Percentiles rank a stretch among this genome's conserved stretches.
Conservation (phyloP, 2,329 filamentous ascomycete genomes). For the Aspergillus caelatus region DNA sequence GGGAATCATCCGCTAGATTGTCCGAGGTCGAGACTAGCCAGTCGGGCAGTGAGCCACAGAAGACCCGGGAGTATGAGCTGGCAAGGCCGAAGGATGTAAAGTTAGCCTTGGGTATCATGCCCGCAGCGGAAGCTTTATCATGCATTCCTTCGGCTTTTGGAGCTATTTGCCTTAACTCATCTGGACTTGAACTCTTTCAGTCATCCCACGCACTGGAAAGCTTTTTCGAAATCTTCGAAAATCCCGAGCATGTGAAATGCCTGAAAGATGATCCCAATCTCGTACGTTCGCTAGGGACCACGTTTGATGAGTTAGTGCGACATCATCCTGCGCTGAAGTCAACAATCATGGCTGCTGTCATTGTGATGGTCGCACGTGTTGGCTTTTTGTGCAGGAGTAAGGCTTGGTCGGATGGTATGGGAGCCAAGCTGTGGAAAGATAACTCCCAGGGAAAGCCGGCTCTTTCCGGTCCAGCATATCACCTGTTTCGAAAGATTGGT, state of each 20-base stretch:
- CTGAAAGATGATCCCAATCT: constrained; percentile 76
- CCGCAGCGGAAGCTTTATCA: constrained; percentile 85
- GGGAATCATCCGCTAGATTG: constrained; percentile 40
- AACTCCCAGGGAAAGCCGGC: constrained; percentile 61
- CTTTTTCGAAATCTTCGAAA: constrained; percentile 97
- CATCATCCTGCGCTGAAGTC: constrained; percentile 85
- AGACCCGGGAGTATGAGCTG: constrained; percentile 34
- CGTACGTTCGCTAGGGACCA: constrained; percentile 73
- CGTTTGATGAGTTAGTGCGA: constrained; percentile 90
- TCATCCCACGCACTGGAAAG: constrained; percentile 79
- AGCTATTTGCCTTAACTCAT: constrained; percentile 87
- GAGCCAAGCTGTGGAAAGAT: constrained; percentile 74
- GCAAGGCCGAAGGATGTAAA: constrained; percentile 32
- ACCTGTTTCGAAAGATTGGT: constrained; percentile 40
- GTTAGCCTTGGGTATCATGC: constrained; percentile 72
- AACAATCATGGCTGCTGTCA: constrained; percentile 79
- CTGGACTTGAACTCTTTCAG: constrained; percentile 84
- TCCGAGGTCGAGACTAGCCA: constrained; percentile 27
- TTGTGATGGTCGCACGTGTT: constrained; percentile 85
- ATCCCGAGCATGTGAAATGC: constrained; percentile 80
- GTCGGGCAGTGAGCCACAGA: constrained; percentile 23
- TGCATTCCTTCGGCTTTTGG: constrained; percentile 87
- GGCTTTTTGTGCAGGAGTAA: constrained; percentile 72
- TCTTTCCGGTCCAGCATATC: constrained; percentile 58
- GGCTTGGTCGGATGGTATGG: constrained; percentile 70